Percentiles rank a stretch among this genome's conserved stretches.
Conservation (phyloP, 352 stramenopile species). For the Phytophthora kernoviae region DNA sequence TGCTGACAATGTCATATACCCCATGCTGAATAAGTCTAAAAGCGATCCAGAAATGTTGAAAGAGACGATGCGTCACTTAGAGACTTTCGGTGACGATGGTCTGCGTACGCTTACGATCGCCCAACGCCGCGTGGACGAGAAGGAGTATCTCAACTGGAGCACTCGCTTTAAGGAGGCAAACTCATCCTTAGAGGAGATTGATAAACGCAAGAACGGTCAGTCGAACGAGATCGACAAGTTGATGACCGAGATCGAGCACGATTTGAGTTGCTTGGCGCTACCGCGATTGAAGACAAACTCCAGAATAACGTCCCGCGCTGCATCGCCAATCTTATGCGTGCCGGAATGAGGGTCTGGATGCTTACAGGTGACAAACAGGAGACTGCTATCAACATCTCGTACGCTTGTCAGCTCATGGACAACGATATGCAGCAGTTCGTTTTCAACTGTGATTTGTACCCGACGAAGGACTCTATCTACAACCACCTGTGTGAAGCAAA, state of each 20-base stretch:
- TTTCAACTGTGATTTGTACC: constrained; percentile 68
- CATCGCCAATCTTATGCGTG: constrained; percentile 85
- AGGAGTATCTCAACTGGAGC: constrained; percentile 73
- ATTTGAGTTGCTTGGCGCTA: constrained; percentile 89
- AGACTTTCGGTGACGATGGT: constrained; percentile 82
- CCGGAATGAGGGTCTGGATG: constrained; percentile 93
- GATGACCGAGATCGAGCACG: constrained; percentile 80
- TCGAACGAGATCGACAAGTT: constrained; percentile 74
- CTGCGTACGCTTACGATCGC: constrained; percentile 87
- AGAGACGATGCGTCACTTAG: constrained; percentile 69
- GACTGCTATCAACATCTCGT: constrained; percentile 95
- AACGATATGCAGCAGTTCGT: constrained; percentile 86
- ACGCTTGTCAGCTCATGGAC: constrained; percentile 87
- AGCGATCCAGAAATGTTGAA: constrained; percentile 64
- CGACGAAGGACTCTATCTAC: constrained; percentile 52
- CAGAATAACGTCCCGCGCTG: constrained; percentile 88
- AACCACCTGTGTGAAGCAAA: constrained; percentile 42
- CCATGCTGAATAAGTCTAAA: constrained; percentile 62
- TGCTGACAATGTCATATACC: constrained; percentile 94
- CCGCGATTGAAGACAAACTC: constrained; percentile 94
- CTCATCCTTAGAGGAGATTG: constrained; percentile 75
- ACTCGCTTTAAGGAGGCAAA: constrained; percentile 67
- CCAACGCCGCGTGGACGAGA: constrained; percentile 49
- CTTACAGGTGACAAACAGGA: constrained; percentile 95
- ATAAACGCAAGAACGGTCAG: constrained; percentile 74